These are phyloP conservation scores for Xylariomycetidae sp. DNA, from an alignment of 2,329 filamentous ascomycete species.

Conservation along the genomic window DNA sequence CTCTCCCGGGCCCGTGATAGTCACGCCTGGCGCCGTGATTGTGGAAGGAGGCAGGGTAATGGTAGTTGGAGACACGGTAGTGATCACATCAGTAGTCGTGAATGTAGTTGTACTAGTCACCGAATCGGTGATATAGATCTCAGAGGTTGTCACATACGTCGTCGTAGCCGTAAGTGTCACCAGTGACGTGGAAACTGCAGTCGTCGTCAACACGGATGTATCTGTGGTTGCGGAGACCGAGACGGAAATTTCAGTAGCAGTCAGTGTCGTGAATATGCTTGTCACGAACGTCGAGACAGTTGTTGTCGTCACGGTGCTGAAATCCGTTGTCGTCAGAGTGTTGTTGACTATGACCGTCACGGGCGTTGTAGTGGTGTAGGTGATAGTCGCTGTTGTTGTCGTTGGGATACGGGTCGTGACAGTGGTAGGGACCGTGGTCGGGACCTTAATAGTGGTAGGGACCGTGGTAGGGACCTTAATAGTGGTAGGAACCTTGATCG, in stretches of 20 bases:
- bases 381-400: slow-evolving; percentile 9
- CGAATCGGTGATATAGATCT: slow-evolving; percentile 24
- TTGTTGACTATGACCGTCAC: slow-evolving; percentile 9
- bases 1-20: slow-evolving; percentile 2
- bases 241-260: slow-evolving; percentile 14
- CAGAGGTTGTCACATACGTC: slow-evolving; percentile 22
- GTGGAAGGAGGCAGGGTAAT: slow-evolving; percentile 10
- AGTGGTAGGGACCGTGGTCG: slow-evolving; percentile 10
- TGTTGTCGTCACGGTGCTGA: neutral
- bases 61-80: slow-evolving; percentile 18
- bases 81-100: slow-evolving; percentile 21
- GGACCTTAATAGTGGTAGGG: slow-evolving; percentile 5
- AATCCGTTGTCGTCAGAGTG: slow-evolving; percentile 6
- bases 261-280: slow-evolving; percentile 9
- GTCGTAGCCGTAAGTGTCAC: slow-evolving; percentile 22
- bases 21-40: slow-evolving; percentile 10
- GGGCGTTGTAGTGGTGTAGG: slow-evolving; percentile 6
- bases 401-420: slow-evolving; percentile 11
- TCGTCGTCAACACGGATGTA: slow-evolving; percentile 18
- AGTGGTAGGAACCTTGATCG: slow-evolving; percentile 15
- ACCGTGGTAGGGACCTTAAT: slow-evolving; percentile 18
- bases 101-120: slow-evolving; percentile 24
- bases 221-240: slow-evolving; percentile 15
- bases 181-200: slow-evolving; percentile 18
- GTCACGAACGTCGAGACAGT: neutral